These are phyloP conservation scores for Phanerodontia chrysosporium DNA, from an alignment of 768 basidiomycete species.

Conservation along the genomic window DNA sequence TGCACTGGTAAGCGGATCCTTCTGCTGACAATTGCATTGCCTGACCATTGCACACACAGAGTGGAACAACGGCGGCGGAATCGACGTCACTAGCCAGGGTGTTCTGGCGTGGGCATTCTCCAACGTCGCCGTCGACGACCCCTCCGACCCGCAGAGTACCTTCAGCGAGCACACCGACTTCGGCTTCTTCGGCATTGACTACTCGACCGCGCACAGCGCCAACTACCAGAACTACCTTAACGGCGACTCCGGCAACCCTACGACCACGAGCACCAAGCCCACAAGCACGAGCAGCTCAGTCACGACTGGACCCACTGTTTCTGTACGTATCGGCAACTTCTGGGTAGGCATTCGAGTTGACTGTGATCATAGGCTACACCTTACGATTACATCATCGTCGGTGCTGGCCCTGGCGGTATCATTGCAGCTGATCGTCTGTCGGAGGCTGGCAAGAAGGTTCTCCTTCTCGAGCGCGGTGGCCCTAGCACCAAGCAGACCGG, in stretches of 20 bases:
- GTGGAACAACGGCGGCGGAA: constrained; percentile 37
- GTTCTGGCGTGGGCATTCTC: constrained; percentile 53
- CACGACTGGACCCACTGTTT: constrained; percentile 32
- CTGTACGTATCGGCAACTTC: constrained; percentile 8
- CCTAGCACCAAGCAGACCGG: constrained; percentile 57
- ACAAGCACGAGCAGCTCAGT: constrained; percentile 29
- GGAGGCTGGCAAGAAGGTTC: constrained; percentile 58
- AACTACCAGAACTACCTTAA: constrained; percentile 47
- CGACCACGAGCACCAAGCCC: constrained; percentile 27
- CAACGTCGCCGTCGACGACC: constrained; percentile 39
- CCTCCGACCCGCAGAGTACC: constrained; percentile 45
- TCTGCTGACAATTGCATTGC: background rate
- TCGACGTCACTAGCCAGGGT: constrained; percentile 26
- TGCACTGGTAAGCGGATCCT: constrained; percentile 45
- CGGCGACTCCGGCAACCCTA: constrained; percentile 36
- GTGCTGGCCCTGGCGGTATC: constrained; percentile 55
- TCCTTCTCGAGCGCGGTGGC: constrained; percentile 60
- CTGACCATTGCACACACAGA: constrained; percentile 24
- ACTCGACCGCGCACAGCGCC: constrained; percentile 40
- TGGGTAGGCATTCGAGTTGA: background rate
- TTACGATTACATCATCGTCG: constrained; percentile 51
- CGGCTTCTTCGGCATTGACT: constrained; percentile 55
- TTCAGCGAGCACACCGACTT: constrained; percentile 60
- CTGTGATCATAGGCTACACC: constrained; percentile 24
- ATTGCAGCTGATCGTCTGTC: constrained; percentile 56